phyloP scores from a whole-genome alignment of 176 grass and related monocot genomes.

The Alloteropsis semialata region DNA sequence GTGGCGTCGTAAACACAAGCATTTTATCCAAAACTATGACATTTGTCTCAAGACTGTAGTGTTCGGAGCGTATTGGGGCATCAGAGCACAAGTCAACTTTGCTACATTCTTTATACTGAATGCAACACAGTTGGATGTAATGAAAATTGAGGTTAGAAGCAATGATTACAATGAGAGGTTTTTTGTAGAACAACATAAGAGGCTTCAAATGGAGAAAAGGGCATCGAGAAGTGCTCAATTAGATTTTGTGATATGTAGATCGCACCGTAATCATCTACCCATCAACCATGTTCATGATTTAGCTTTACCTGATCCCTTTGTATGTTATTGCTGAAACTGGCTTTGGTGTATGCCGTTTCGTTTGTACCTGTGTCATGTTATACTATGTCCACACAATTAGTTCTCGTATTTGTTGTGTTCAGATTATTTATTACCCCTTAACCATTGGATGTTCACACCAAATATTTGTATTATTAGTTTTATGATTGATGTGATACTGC shows the following conservation, averaged over 20 bases:
- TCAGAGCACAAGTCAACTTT: not conserved
- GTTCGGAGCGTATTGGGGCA: not conserved
- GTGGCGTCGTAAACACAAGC: not conserved
- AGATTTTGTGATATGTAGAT: not conserved
- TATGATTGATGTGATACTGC: no score
- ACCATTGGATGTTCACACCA: not conserved
- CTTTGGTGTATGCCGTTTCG: not conserved
- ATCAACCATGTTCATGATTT: not conserved
- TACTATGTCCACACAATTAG: not conserved
- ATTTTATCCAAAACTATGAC: not conserved
- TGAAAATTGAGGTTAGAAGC: not conserved
- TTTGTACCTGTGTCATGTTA: not conserved
- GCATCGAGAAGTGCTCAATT: not conserved
- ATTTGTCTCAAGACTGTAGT: not conserved
- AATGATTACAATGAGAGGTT: not conserved
- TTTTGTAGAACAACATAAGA: not conserved
- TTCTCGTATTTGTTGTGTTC: not conserved
- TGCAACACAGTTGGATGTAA: not conserved
- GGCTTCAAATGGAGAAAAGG: not conserved
- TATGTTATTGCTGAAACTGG: not conserved
- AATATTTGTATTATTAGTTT: not conserved
- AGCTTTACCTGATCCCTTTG: not conserved
- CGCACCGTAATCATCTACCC: not conserved
- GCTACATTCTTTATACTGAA: not conserved
- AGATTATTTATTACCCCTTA: not conserved